phyloP scores from a whole-genome alignment of 257 asterid species.

The Coffea canephora region DNA sequence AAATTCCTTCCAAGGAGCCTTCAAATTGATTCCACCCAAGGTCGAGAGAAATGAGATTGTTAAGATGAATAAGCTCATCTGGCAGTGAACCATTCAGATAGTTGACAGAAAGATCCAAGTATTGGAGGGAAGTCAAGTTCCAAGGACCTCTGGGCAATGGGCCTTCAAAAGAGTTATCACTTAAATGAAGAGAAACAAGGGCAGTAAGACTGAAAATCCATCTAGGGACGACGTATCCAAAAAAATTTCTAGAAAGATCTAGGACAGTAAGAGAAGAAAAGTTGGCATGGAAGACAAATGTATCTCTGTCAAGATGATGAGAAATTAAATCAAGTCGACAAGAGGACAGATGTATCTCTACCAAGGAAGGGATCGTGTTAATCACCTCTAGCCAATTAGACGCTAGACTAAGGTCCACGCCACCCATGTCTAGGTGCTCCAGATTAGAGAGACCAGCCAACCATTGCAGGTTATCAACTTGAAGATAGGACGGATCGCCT shows the following conservation, averaged over 20 bases:
- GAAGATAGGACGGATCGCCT: no score
- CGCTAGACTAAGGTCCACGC: constrained; percentile 19
- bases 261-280: no score
- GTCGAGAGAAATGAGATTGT: not conserved
- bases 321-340: not conserved
- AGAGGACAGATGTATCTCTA: not conserved
- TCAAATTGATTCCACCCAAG: not conserved
- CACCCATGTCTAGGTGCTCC: constrained; percentile 14
- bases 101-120: not conserved
- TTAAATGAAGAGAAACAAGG: not conserved
- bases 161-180: no score
- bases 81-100: not conserved
- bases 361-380: constrained; percentile 21
- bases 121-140: no score
- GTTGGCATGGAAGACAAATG: no score
- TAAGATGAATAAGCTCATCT: not conserved
- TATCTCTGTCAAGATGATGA: no score
- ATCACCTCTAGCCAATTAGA: constrained; percentile 20
- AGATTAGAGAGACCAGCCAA: constrained; percentile 10
- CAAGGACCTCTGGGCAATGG: no score
- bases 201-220: constrained; percentile 32
- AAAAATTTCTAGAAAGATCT: not conserved
- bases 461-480: no score
- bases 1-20: no score
- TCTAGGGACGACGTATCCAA: constrained; percentile 9